Conservation (phyloP, 768 basidiomycete genomes). For the Polyporus arcularius region DNA sequence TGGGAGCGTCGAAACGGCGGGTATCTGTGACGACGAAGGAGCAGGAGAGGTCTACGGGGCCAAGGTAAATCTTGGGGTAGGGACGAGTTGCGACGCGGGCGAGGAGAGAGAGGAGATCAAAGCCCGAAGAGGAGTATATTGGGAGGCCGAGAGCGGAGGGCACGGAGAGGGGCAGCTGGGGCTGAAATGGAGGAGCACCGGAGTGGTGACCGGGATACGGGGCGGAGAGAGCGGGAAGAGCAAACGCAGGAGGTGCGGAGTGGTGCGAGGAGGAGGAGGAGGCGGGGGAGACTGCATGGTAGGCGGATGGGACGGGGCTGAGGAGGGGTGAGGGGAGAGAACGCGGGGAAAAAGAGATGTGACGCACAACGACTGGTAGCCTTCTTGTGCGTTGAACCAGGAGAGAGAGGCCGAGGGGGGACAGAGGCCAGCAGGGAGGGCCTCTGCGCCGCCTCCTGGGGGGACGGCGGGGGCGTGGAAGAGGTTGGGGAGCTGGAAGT, state of each 20-base stretch:
- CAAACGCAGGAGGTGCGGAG: constrained; percentile 7
- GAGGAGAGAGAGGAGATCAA: constrained; percentile 84
- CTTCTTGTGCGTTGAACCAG: constrained; percentile 47
- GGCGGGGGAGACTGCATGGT: not conserved
- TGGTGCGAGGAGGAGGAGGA: not conserved
- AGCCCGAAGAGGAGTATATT: constrained; percentile 89
- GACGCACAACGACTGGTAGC: constrained; percentile 17
- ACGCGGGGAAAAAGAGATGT: not conserved
- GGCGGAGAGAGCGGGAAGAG: constrained; percentile 3
- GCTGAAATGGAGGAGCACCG: not conserved
- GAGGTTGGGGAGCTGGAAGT: constrained; percentile 68
- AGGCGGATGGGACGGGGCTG: not conserved
- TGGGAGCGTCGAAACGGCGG: constrained; percentile 76
- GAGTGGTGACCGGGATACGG: not conserved
- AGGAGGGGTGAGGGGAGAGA: not conserved
- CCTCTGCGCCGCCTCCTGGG: constrained; percentile 74
- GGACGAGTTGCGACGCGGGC: constrained; percentile 74
- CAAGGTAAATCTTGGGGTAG: constrained; percentile 74
- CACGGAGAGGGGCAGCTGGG: constrained; percentile 20
- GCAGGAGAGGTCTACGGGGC: constrained; percentile 91
- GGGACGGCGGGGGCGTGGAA: constrained; percentile 62
- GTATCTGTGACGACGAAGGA: constrained; percentile 92
- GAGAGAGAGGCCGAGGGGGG: constrained; percentile 28
- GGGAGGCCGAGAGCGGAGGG: constrained; percentile 42
- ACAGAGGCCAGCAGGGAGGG: constrained; percentile 51